Conservation (phyloP, 208 protist genomes). For the Blastocrithidia nonstop region DNA sequence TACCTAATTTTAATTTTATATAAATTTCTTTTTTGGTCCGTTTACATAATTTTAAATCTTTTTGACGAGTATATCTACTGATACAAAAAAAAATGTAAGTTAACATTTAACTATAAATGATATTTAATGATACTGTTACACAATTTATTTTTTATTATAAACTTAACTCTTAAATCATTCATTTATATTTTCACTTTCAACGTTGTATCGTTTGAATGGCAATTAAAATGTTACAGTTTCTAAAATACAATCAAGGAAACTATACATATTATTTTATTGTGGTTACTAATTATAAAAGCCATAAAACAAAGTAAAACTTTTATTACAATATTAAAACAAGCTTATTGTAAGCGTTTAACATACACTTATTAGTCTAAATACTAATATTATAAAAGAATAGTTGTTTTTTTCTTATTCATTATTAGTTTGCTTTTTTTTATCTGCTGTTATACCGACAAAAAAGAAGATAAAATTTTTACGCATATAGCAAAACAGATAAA, state of each 20-base stretch:
- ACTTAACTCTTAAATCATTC: slow-evolving; percentile 1
- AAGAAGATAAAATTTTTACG: not conserved
- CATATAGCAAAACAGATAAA: not conserved
- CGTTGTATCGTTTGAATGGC: not conserved
- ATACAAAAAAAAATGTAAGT: no score
- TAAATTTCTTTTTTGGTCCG: not conserved
- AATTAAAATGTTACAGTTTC: not conserved
- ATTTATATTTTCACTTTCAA: not conserved
- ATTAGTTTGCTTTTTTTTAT: slow-evolving; percentile 3
- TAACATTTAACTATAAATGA: no score
- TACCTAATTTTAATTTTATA: not conserved
- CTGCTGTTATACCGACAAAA: not conserved
- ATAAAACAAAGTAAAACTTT: no score
- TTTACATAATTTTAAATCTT: not conserved
- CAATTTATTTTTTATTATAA: no score
- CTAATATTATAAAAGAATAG: not conserved
- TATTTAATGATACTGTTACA: no score
- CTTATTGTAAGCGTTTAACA: no score
- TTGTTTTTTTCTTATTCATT: not conserved
- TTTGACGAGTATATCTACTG: not conserved
- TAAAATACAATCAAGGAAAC: not conserved
- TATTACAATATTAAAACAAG: no score
- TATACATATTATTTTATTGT: not conserved
- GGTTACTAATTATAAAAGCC: no score
- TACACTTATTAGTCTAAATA: not conserved